Evolutionary conservation across 805 yeast genomes (phyloP).

Genomic region (Jamesozyma lodderae): DNA sequence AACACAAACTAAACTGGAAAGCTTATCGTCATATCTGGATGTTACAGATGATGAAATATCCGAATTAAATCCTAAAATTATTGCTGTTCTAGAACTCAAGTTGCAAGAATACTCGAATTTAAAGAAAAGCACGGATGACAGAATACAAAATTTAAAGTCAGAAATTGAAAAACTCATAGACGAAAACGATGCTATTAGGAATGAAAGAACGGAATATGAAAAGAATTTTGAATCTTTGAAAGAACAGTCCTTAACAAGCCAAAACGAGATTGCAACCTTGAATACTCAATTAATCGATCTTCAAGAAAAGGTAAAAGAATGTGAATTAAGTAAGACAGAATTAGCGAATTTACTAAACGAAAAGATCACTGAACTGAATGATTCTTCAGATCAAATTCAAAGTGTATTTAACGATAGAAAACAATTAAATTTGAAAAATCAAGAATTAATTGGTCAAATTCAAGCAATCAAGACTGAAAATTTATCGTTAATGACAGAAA

Average conservation of each 20-base stretch:
- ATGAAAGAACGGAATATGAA: conserved; percentile 15
- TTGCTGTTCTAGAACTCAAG: too few relatives aligned
- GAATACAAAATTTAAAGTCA: conserved; percentile 26
- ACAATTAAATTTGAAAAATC: conserved; percentile 32
- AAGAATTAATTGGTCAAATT: conserved; percentile 32
- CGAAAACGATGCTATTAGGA: conserved; percentile 17
- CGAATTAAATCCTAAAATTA: too few relatives aligned
- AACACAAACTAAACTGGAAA: too few relatives aligned
- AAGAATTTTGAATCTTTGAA: conserved; percentile 16
- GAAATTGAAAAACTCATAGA: conserved; percentile 22
- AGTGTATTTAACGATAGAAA: conserved; percentile 21
- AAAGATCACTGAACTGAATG: conserved; percentile 24
- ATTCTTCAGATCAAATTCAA: conserved; percentile 10
- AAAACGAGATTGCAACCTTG: conserved; percentile 6
- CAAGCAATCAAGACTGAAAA: conserved; percentile 28
- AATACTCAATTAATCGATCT: conserved; percentile 6
- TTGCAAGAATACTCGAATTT: too few relatives aligned
- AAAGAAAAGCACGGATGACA: conserved; percentile 13
- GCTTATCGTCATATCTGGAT: too few relatives aligned
- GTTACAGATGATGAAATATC: too few relatives aligned
- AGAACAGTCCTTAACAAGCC: conserved; percentile 7
- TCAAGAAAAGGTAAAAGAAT: conserved; percentile 9
- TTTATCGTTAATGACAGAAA: conserved; percentile 27
- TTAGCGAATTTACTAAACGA: conserved; percentile 16
- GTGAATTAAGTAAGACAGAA: conserved; percentile 20